Percentiles rank a stretch among this genome's conserved stretches.
phyloP scores from a whole-genome alignment of 768 basidiomycete species.

The Agaricus sinodeliciosus region DNA sequence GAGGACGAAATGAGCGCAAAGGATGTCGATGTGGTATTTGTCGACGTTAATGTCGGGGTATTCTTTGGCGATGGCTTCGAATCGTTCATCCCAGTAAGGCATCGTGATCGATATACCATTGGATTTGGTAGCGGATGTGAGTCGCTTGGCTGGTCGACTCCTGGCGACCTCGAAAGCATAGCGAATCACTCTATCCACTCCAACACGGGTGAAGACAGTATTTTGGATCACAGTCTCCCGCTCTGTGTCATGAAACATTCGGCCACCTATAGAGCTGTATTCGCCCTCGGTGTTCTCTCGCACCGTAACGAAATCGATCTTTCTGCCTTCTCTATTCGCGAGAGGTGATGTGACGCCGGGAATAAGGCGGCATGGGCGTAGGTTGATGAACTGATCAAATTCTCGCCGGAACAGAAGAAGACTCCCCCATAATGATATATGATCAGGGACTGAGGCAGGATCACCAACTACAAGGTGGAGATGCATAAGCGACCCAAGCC shows the following conservation, averaged over 20 bases:
- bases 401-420: constrained; percentile 44
- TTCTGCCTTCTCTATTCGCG: constrained; percentile 30
- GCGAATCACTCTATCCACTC: constrained; percentile 41
- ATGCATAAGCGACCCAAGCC: constrained; percentile 11
- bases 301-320: constrained; percentile 48
- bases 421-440: constrained; percentile 50
- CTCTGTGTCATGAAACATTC: constrained; percentile 33
- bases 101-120: constrained; percentile 44
- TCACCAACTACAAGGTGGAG: constrained; percentile 30
- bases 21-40: constrained; percentile 45
- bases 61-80: constrained; percentile 41
- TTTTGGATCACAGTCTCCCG: constrained; percentile 37
- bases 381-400: constrained; percentile 45
- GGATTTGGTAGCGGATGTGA: constrained; percentile 49
- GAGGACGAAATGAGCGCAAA: constrained; percentile 38
- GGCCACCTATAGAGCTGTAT: constrained; percentile 43
- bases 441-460: constrained; percentile 45
- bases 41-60: constrained; percentile 45
- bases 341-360: constrained; percentile 41
- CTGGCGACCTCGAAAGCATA: constrained; percentile 49
- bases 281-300: constrained; percentile 55
- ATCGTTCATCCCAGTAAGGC: constrained; percentile 42
- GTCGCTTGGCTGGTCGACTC: constrained; percentile 38
- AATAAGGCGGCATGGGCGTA: constrained; percentile 42
- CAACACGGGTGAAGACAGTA: constrained; percentile 42